Percentiles rank a stretch among this genome's conserved stretches.
phyloP scores from a whole-genome alignment of 2,329 filamentous ascomycete genomes.

The Colletotrichum spaethianum region DNA sequence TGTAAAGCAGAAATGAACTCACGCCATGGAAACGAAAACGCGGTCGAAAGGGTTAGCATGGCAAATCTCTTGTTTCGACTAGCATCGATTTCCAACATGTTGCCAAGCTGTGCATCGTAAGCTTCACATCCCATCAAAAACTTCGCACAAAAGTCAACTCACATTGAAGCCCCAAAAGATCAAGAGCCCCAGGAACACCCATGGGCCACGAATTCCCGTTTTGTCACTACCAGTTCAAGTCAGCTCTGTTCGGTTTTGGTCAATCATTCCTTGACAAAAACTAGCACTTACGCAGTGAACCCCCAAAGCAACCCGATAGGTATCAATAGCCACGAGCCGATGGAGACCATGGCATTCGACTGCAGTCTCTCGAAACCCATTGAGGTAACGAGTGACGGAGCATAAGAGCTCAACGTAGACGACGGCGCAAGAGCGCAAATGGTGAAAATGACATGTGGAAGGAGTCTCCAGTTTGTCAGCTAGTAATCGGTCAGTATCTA shows the following conservation, averaged over 20 bases:
- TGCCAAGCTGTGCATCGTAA: constrained; percentile 35
- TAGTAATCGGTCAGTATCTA: constrained; percentile 35
- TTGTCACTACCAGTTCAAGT: constrained; percentile 40
- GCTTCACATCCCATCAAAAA: neutral
- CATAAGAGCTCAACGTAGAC: constrained; percentile 48
- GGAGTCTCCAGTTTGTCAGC: constrained; percentile 55
- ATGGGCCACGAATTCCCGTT: constrained; percentile 43
- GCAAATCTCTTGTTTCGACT: constrained; percentile 44
- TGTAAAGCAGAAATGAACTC: constrained; percentile 33
- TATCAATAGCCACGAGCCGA: constrained; percentile 53
- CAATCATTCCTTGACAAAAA: neutral
- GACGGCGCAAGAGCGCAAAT: constrained; percentile 49
- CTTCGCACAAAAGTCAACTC: constrained; percentile 15
- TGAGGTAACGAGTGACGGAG: constrained; percentile 50
- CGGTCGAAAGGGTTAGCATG: constrained; percentile 47
- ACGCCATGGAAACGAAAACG: constrained; percentile 50
- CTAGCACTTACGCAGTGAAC: constrained; percentile 41
- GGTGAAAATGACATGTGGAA: constrained; percentile 52
- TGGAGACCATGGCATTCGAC: constrained; percentile 53
- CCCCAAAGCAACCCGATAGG: constrained; percentile 52
- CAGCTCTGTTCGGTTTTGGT: constrained; percentile 26
- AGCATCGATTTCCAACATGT: constrained; percentile 30
- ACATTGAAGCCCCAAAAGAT: constrained; percentile 48
- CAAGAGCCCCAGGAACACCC: constrained; percentile 49
- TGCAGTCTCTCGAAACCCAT: constrained; percentile 54